Percentiles rank a stretch among this genome's conserved stretches.
Conservation (phyloP, 2,329 filamentous ascomycete genomes). For the Cryphonectria nitschkei region DNA sequence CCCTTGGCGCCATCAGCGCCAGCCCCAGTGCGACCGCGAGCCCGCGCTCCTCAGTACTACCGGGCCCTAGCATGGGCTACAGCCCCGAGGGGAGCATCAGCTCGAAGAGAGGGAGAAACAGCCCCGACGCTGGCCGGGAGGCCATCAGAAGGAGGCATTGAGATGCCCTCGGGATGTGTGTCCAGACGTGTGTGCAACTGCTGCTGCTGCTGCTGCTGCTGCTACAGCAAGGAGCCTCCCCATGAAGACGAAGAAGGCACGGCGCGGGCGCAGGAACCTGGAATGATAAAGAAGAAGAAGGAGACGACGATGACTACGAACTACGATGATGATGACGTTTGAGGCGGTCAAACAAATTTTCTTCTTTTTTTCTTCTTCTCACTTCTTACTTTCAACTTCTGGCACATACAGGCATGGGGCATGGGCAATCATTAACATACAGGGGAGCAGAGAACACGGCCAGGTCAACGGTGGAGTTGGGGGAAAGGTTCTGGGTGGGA, state of each 20-base stretch:
- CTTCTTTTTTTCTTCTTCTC: neutral
- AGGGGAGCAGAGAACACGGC: neutral
- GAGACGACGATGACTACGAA: slow-evolving; percentile 18
- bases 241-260: neutral
- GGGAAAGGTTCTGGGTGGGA: neutral
- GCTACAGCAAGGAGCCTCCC: neutral
- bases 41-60: slow-evolving; percentile 41
- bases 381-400: neutral
- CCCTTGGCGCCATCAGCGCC: slow-evolving; percentile 44
- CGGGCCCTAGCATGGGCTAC: slow-evolving; percentile 38
- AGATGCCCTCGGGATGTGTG: neutral
- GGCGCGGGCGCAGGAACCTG: neutral
- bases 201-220: neutral
- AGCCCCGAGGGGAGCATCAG: slow-evolving; percentile 17
- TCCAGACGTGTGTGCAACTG: slow-evolving; percentile 14
- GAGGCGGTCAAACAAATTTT: neutral
- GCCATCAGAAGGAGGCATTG: slow-evolving; percentile 48
- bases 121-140: slow-evolving; percentile 52
- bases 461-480: neutral
- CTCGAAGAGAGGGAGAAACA: slow-evolving; percentile 55
- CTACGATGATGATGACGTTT: slow-evolving; percentile 18
- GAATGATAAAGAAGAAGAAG: neutral
- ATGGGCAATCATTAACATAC: neutral
- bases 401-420: slow-evolving; percentile 7
- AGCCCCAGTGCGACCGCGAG: slow-evolving; percentile 47